Evolutionary conservation across 371 early-diverging fungal genomes (phyloP).

Genomic region (Mucor racemosus): DNA sequence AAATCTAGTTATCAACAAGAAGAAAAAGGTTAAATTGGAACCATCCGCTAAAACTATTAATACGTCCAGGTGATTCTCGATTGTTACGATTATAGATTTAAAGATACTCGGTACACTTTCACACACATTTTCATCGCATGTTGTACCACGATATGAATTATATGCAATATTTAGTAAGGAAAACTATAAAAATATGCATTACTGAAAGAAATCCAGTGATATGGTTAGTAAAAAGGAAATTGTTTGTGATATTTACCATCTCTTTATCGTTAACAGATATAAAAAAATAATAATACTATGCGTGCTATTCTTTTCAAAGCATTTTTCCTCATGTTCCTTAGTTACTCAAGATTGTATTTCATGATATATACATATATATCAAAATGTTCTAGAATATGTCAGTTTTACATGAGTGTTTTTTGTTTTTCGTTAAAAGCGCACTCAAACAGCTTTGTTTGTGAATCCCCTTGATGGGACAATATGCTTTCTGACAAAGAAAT

Average conservation of each 20-base stretch:
- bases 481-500: too few relatives aligned
- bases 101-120: neutral
- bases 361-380: neutral
- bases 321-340: neutral
- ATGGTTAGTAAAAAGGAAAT: too few relatives aligned
- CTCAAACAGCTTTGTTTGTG: neutral
- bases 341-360: neutral
- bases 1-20: neutral
- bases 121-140: neutral
- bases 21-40: neutral
- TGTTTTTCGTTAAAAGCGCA: neutral
- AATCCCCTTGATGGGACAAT: neutral
- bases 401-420: neutral
- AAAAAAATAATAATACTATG: neutral
- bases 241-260: too few relatives aligned
- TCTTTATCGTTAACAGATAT: too few relatives aligned
- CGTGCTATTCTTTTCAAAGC: neutral
- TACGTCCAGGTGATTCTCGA: conserved; percentile 1
- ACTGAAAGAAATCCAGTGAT: too few relatives aligned
- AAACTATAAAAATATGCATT: too few relatives aligned
- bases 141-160: neutral
- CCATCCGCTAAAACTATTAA: neutral
- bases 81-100: neutral
- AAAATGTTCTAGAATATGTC: too few relatives aligned
- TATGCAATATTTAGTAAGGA: neutral